Evolutionary conservation across 345 rosid genomes (phyloP).

Genomic region (Eucalyptus albens): DNA sequence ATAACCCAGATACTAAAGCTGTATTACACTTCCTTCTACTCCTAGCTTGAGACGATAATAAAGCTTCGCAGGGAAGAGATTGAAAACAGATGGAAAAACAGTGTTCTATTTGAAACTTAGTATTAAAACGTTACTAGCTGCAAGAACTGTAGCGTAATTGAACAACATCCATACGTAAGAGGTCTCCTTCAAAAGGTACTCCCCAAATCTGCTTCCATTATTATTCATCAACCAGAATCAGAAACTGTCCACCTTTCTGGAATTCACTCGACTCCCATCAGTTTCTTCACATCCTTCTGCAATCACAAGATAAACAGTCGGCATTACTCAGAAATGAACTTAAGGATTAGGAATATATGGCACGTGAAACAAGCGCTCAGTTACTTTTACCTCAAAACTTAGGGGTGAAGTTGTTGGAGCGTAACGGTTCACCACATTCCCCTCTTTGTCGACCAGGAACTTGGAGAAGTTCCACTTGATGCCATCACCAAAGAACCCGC

Average conservation of each 20-base stretch:
- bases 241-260: neutral
- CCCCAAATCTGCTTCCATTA: neutral
- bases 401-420: slow-evolving; percentile 26
- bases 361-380: neutral
- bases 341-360: neutral
- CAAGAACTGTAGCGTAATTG: neutral
- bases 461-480: slow-evolving; percentile 42
- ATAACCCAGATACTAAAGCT: neutral
- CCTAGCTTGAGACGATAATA: neutral
- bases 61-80: neutral
- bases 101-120: neutral
- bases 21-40: neutral
- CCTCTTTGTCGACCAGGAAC: slow-evolving; percentile 32
- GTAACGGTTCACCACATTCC: slow-evolving; percentile 23
- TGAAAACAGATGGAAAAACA: neutral
- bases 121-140: neutral
- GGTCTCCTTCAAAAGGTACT: neutral
- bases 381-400: slow-evolving; percentile 16
- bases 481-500: slow-evolving; percentile 15
- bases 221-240: neutral
- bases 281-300: slow-evolving; percentile 77
- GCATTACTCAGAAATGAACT: neutral
- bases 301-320: neutral
- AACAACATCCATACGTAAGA: neutral
- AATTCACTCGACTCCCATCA: slow-evolving; percentile 21